Evolutionary conservation across 495 filamentous ascomycete species (phyloP).

Genomic region (Trichoderma asperelloides): DNA sequence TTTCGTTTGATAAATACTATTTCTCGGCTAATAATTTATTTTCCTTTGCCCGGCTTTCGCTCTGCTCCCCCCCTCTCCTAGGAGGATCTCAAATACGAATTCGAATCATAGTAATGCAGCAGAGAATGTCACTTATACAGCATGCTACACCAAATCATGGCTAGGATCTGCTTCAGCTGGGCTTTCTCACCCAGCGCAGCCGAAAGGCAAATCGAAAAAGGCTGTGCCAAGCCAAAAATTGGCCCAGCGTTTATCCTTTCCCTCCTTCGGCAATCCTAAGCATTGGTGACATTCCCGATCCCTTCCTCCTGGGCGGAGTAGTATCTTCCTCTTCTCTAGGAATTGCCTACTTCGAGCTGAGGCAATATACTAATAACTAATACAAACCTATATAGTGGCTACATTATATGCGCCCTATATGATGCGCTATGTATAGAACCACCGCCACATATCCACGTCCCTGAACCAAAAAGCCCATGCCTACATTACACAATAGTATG

Average conservation of each 20-base stretch:
- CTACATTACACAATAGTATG: too few species aligned
- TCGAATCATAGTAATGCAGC: background rate
- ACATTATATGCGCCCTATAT: background rate
- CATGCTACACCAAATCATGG: background rate
- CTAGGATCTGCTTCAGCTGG: constrained; percentile 1
- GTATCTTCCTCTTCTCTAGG: background rate
- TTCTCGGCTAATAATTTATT: background rate
- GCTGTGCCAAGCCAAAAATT: background rate
- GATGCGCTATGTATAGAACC: background rate
- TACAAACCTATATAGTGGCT: too few species aligned
- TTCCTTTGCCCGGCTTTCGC: background rate
- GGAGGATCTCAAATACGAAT: background rate
- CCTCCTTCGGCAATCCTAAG: background rate
- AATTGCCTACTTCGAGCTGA: background rate
- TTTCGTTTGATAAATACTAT: background rate
- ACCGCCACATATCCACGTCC: background rate
- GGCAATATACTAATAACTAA: too few species aligned
- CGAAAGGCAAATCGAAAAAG: background rate
- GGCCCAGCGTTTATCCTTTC: background rate
- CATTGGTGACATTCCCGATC: background rate
- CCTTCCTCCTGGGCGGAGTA: background rate
- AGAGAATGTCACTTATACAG: background rate
- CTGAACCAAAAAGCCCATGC: too few species aligned
- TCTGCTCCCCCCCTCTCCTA: background rate
- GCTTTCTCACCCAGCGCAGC: background rate